These are phyloP conservation scores for Emiliania huxleyi DNA, from an alignment of 78 protist genomes.

Conservation along the genomic window DNA sequence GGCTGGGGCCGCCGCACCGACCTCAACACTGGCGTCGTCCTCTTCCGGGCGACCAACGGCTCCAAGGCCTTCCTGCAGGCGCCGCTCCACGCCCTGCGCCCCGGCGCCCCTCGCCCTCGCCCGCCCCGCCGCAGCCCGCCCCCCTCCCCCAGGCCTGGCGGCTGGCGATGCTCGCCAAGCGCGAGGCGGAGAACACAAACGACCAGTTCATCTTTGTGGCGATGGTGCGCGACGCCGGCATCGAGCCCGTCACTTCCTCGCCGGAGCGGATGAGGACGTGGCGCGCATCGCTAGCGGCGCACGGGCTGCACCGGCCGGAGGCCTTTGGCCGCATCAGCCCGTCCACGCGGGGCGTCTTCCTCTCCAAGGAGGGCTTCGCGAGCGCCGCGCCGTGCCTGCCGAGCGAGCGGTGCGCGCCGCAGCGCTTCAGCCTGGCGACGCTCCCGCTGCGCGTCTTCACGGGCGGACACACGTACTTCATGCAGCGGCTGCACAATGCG, in stretches of 20 bases:
- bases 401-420: background rate
- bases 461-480: background rate
- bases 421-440: background rate
- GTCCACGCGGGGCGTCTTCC: background rate
- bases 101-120: background rate
- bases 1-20: background rate
- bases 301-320: background rate
- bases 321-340: background rate
- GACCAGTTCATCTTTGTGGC: background rate
- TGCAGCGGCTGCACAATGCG: background rate
- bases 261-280: background rate
- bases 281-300: background rate
- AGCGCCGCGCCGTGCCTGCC: background rate
- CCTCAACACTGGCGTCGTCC: background rate
- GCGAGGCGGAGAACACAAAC: background rate
- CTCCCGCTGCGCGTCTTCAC: background rate
- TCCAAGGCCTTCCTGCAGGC: background rate
- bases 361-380: background rate
- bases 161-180: constrained; percentile 10
- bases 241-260: background rate
- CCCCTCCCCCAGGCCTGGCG: background rate
- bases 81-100: background rate
- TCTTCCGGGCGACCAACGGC: background rate
- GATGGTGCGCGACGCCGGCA: background rate
- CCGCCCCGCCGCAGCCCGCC: background rate